Base-by-base conservation (phyloP, 2,329 filamentous ascomycete species). In the Pseudogymnoascus sp. region DNA sequence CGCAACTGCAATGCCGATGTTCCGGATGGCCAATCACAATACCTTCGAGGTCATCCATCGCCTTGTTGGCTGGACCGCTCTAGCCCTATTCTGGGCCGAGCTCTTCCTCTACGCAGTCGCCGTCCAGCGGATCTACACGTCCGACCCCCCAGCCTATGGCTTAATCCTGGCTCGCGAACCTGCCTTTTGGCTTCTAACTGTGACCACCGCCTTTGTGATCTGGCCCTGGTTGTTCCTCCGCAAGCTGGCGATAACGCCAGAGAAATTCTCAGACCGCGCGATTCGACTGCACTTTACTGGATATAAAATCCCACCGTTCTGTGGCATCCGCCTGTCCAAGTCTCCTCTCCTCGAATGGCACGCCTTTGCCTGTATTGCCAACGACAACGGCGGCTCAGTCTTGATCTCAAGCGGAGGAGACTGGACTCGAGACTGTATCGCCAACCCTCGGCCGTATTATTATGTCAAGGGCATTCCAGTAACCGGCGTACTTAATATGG, bases 201-300 rank as follows among this genome's bases (percentile, higher is more conserved):
- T 78, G 57, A 79, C 80, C 22, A 83, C 81, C 7, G 60, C 75
- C 34, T 76, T 80, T 62, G 74, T 85, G 41, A 70, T 82, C 28
- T 78, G 81, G 57, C 83, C 84, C 2, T 87, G 84, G 83, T 67
- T 83, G 3, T 74, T 79, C 47, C 77, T 87, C 28, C 78, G 81
- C 32, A 80, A 78, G 64, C 78, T 83, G 62, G 71, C 72, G 16
- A 79, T 85, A 63, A 71, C 72, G 14, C 73, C 80, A 4, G 79
- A 84, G 64, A 68, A 74, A 25, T 76, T 87, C 14, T 87, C 84
- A 5, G 39, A 74, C 2, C 83, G 86, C 70, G 84, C 84, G 7
- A 73, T 82, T 11, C 78, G 79, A 7, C 76, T 87, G 4, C 77
- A 81, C 65, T 79, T 85, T 68, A 72, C 73, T 61, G 77, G 81